Base-by-base conservation (phyloP, 805 yeast species). In the Suhomyces canberraensis region DNA sequence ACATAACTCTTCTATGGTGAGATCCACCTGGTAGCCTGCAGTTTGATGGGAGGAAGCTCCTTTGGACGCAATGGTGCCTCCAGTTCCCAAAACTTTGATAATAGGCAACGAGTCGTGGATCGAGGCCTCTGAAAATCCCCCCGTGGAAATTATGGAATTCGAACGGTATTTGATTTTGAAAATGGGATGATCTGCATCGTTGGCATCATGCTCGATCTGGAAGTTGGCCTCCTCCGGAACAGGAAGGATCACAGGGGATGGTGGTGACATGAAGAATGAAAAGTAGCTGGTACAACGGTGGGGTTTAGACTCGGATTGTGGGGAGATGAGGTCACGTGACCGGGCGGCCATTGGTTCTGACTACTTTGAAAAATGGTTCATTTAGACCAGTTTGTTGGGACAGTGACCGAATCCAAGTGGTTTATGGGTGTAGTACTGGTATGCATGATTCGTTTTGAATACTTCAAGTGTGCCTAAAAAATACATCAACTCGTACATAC, bases 41-140 rank as follows among this genome's bases (percentile, higher is more conserved):
- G 80, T 74, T 24, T 71, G 71, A 8, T 75, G 64, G 5, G 72
- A 55, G 9, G 64, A 46, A 2, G 64, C 45, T 4, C 78, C 79
- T 44, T 72, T 73, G 3, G 79, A 73, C 1, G 80, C 80, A 44
- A 76, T 76, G 4, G 81, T 76, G 31, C 81, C 81, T 35, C 81
- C 81, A 7, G 80, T 76, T 7, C 77, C 81, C 25, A 75, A 55
- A 34, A 76, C 72, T 46, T 74, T 76, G 39, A 76, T 56, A 7
- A 48, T 47, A 11, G 74, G 74, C 34, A 62, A 34, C 5, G 40
- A 9, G 9, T 39, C 40, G 25, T 31, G 19, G 8, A 21, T 26
- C 3, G 48, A 35, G 13, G 16, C 45, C 14, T 45, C 49, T 3
- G 55, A 48, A 11, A 37, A 14, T 3, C 34, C 46, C 2, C 40